Base-by-base conservation (phyloP, 2,329 filamentous ascomycete genomes). In the Pestalotiopsis sp. region DNA sequence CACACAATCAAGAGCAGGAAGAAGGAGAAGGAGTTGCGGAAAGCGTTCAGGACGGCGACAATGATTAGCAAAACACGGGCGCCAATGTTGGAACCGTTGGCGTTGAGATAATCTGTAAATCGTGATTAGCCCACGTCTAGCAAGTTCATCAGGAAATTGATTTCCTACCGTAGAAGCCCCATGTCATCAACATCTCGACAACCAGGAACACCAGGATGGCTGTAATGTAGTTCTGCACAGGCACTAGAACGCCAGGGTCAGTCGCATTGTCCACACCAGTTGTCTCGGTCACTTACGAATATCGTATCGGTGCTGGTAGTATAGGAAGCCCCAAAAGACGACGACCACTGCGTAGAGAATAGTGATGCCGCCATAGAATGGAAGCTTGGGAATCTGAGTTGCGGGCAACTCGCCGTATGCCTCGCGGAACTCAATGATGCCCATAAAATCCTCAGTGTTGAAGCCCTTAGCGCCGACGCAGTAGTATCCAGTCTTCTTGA, bases 171-270 rank as follows among this genome's bases (percentile, higher is more conserved):
- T 98, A 99, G 83, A 97, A 99, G 58, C 94, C 94, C 96, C 96
- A 99, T 2, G 96, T 99, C 89, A 98, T 95, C 77, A 98, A 85
- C 91, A 98, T 97, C 80, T 99, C 96, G 17, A 98, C 83, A 17
- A 98, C 93, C 58, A 99, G 84, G 83, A 99, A 99, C 66, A 96
- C 90, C 64, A 99, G 85, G 70, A 98, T 99, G 11, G 96, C 95
- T 0, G 96, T 99, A 75, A 99, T 98, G 80, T 99, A 99, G 80
- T 99, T 99, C 81, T 99, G 96, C 2, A 99, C 96, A 17, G 97
- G 92, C 77, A 99, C 90, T 93, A 64, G 70, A 80, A 36, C 9
- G 9, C 73, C 66, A 68, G 60, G 36, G 11, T 68, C 31, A 17
- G 45, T 57, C 38, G 52, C 14, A 36, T 11, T 61, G 6, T 4